Base-by-base conservation (phyloP, 352 stramenopile genomes). In the Phytophthora lateralis region DNA sequence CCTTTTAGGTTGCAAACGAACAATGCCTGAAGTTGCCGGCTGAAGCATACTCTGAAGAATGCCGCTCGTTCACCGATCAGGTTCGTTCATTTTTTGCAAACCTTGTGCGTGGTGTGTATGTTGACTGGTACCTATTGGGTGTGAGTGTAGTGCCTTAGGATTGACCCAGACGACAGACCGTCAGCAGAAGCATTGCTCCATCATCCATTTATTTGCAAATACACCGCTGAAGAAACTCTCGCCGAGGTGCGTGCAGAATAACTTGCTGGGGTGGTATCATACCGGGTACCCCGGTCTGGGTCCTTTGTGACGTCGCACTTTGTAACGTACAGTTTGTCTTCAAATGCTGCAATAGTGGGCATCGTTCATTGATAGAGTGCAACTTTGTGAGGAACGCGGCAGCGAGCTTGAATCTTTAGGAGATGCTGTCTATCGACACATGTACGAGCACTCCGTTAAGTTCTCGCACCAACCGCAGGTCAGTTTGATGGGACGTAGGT, bases 391-490 rank as follows among this genome's bases (percentile, higher is more conserved):
- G 70, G 78, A 93, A 41, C 60, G 71, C 18, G 52, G 48, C 12
- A 63, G 41, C 39, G 85, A 93, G n/a, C 53, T 93, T 27, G 73
- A 90, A 49, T 74, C 80, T 32, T 64, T 93, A 6, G 70, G 77
- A 21, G 85, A 93, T n/a, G 82, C 82, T 35, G 85, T 90, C 12
- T 89, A 92, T 73, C 76, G 79, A 14, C 83, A 93, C 47, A 80
- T 92, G 49, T 90, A 92, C 57, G 77, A 93, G 51, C 77, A 80
- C 26, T 88, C 73, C 21, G 79, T 89, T 8, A 90, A 90, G 46
- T 85, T 91, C 24, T 88, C 85, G 18, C 87, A 75, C 30, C 72
- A 88, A 44, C 85, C 87, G 8, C 87, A 94, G 80, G 83, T 91
- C 73, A n/a, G 35, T 21, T 49, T 21, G 35, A 37, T 38, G 6